Evolutionary conservation across 2,329 filamentous ascomycete genomes (phyloP).

Genomic region (Tolypocladium endophyticum): DNA sequence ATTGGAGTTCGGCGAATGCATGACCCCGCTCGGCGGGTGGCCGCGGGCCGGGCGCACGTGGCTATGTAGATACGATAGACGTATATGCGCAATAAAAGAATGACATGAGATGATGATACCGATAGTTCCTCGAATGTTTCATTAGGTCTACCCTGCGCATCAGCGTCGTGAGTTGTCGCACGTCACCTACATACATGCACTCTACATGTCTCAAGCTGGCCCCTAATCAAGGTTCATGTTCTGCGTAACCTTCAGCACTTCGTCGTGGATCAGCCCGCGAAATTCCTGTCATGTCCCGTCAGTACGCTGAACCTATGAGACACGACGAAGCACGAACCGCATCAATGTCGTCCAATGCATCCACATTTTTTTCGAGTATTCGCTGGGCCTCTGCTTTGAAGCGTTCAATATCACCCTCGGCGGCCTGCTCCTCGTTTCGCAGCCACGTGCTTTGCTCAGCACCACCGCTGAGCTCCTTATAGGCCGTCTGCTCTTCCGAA

Average conservation of each 20-base stretch:
- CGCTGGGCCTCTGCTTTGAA: background rate
- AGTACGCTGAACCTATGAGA: background rate
- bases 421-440: background rate
- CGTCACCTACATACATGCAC: background rate
- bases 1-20: background rate
- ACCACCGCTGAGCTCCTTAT: conserved; percentile 6
- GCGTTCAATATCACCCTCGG: background rate
- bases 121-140: background rate
- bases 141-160: background rate
- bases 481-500: conserved; percentile 8
- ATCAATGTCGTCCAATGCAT: background rate
- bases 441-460: background rate
- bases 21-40: background rate
- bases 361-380: background rate
- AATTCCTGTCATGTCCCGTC: conserved; percentile 14
- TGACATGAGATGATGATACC: background rate
- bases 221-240: conserved; percentile 5
- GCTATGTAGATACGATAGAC: background rate
- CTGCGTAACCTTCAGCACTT: conserved; percentile 14
- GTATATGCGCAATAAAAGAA: background rate
- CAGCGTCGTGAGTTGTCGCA: background rate
- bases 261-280: conserved; percentile 11
- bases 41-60: background rate
- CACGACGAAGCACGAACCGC: background rate
- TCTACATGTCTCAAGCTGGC: too few relatives aligned